These are phyloP conservation scores for Magnaporthiopsis rhizophila DNA, from an alignment of 2,329 filamentous ascomycete genomes.

Conservation along the genomic window DNA sequence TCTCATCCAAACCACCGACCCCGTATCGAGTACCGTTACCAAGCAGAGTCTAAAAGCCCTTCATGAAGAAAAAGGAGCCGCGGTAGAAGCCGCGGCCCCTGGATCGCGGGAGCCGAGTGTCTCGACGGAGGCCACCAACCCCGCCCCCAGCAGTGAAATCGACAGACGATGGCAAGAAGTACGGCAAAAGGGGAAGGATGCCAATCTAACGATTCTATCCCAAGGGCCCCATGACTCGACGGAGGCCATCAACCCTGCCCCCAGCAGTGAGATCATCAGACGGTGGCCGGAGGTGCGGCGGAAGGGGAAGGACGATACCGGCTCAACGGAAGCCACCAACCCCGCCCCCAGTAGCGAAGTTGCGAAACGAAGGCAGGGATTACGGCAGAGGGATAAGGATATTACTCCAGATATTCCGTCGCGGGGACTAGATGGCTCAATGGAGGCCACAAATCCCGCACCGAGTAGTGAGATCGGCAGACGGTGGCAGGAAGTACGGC, in stretches of 20 bases:
- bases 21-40: background rate
- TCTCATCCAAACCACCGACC: background rate
- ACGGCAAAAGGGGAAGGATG: too few relatives aligned
- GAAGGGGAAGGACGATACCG: background rate
- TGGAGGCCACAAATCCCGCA: background rate
- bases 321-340: too few relatives aligned
- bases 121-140: too few relatives aligned
- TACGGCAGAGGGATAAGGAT: too few relatives aligned
- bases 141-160: too few relatives aligned
- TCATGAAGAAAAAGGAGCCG: background rate
- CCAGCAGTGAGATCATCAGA: background rate
- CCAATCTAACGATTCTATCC: too few relatives aligned
- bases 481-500: background rate
- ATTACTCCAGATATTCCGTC: too few relatives aligned
- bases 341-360: too few relatives aligned
- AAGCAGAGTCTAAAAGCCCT: background rate
- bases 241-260: background rate
- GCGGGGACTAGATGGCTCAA: background rate
- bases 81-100: background rate
- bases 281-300: too few relatives aligned
- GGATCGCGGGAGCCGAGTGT: too few relatives aligned
- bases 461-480: background rate
- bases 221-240: background rate
- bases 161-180: too few relatives aligned
- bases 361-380: too few relatives aligned